Percentiles rank a stretch among this genome's conserved stretches.
phyloP scores from a whole-genome alignment of 345 rosid genomes.

The Lepidium africanum region DNA sequence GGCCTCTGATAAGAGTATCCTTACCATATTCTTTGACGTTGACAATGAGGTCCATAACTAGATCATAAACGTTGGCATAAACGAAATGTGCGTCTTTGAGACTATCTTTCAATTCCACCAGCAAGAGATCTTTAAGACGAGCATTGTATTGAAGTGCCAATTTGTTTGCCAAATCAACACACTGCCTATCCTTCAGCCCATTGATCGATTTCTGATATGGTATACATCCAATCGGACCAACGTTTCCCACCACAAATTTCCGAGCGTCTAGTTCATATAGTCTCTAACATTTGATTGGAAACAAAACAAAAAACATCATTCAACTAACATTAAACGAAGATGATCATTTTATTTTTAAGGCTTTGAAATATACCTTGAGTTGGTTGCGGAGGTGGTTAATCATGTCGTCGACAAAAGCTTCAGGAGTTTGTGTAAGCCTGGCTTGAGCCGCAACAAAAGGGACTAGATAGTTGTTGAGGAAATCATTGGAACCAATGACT shows the following conservation, averaged over 20 bases:
- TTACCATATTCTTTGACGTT: conserved; percentile 67
- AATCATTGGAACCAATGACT: conserved; percentile 83
- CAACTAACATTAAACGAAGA: neutral
- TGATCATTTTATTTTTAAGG: neutral
- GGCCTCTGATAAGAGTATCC: neutral
- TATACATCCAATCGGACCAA: conserved; percentile 93
- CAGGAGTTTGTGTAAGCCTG: conserved; percentile 61
- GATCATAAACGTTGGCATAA: conserved; percentile 65
- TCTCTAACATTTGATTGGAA: conserved; percentile 34
- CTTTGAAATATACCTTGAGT: conserved; percentile 38
- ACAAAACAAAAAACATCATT: neutral
- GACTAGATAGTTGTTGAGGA: conserved; percentile 84
- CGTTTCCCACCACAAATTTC: conserved; percentile 82
- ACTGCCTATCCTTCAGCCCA: conserved; percentile 50
- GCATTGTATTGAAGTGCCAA: conserved; percentile 65
- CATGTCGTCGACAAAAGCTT: conserved; percentile 66
- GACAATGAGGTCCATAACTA: conserved; percentile 85
- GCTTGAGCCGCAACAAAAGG: conserved; percentile 74
- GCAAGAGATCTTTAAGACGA: conserved; percentile 52
- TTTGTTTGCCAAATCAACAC: conserved; percentile 70
- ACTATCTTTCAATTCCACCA: conserved; percentile 44
- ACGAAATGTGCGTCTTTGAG: conserved; percentile 70
- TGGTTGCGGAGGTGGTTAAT: conserved; percentile 49
- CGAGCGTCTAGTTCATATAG: conserved; percentile 70
- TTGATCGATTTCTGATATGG: conserved; percentile 81